Percentiles rank a stretch among this genome's conserved stretches.
Conservation (phyloP, 2,329 filamentous ascomycete genomes). For the Aschersonia sp. region DNA sequence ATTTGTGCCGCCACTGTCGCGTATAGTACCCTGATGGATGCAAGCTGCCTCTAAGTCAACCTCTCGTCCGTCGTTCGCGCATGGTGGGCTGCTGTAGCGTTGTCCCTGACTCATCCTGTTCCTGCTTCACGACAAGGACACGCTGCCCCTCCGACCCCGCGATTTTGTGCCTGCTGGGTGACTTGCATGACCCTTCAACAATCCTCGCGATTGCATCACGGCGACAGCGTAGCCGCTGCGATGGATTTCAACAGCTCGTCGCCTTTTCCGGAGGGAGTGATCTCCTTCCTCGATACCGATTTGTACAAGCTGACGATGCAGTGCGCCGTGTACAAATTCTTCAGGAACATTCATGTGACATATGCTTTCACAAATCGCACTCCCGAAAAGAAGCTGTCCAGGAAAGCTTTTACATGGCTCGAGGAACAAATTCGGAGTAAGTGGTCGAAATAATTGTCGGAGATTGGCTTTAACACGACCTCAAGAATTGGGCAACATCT, state of each 20-base stretch:
- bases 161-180: too few relatives aligned
- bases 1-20: too few relatives aligned
- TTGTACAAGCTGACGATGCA: constrained; percentile 99
- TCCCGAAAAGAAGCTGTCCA: constrained; percentile 78
- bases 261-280: constrained; percentile 60
- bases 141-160: too few relatives aligned
- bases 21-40: too few relatives aligned
- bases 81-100: too few relatives aligned
- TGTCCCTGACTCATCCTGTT: too few relatives aligned
- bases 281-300: constrained; percentile 69
- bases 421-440: constrained; percentile 66
- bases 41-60: too few relatives aligned
- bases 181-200: too few relatives aligned
- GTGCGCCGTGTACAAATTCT: constrained; percentile 88
- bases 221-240: constrained; percentile 1
- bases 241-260: constrained; percentile 56
- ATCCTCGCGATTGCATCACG: neutral
- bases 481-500: constrained; percentile 67
- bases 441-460: constrained; percentile 10
- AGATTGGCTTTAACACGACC: neutral
- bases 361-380: constrained; percentile 95
- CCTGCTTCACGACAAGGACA: too few relatives aligned
- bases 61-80: too few relatives aligned
- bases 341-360: constrained; percentile 66
- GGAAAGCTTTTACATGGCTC: constrained; percentile 74